Evolutionary conservation across 176 grass and related monocot genomes (phyloP).

Genomic region (maize (Zea mays)): DNA sequence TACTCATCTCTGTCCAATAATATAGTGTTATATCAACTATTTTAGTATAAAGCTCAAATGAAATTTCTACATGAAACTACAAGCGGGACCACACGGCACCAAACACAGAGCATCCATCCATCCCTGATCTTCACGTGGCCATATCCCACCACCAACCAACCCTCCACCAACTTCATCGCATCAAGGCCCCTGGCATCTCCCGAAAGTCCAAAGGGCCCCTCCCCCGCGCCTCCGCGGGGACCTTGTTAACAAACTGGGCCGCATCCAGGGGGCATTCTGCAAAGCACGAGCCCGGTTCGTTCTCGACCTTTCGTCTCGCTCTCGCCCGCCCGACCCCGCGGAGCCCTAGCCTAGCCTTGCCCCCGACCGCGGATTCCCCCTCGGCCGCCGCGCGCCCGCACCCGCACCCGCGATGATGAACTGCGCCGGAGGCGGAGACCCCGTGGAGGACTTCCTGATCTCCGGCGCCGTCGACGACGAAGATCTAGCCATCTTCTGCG

Average conservation of each 20-base stretch:
- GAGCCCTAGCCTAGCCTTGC: slow-evolving; percentile 25
- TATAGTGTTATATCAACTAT: too few species aligned
- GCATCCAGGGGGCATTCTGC: slow-evolving; percentile 17
- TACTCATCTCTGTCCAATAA: too few species aligned
- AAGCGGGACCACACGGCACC: too few species aligned
- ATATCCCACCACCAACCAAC: neutral
- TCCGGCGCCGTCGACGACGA: slow-evolving; percentile 13
- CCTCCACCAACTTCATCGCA: neutral
- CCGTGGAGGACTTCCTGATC: slow-evolving; percentile 42
- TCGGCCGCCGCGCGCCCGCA: neutral
- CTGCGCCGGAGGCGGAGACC: neutral
- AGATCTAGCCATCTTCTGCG: slow-evolving; percentile 48
- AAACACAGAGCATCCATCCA: too few species aligned
- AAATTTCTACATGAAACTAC: too few species aligned
- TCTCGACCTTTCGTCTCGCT: slow-evolving; percentile 25
- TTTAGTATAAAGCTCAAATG: too few species aligned
- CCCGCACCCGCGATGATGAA: slow-evolving; percentile 24
- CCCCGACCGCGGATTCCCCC: neutral
- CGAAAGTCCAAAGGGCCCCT: neutral
- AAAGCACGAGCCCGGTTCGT: slow-evolving; percentile 1
- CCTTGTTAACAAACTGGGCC: neutral
- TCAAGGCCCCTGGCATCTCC: neutral
- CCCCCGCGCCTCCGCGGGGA: neutral
- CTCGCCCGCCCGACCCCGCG: neutral
- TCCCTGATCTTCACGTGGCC: neutral